Evolutionary conservation across 805 yeast genomes (phyloP), one percentile per base, ranked within the genome.

Genomic region (Wickerhamiella qilinensis): DNA sequence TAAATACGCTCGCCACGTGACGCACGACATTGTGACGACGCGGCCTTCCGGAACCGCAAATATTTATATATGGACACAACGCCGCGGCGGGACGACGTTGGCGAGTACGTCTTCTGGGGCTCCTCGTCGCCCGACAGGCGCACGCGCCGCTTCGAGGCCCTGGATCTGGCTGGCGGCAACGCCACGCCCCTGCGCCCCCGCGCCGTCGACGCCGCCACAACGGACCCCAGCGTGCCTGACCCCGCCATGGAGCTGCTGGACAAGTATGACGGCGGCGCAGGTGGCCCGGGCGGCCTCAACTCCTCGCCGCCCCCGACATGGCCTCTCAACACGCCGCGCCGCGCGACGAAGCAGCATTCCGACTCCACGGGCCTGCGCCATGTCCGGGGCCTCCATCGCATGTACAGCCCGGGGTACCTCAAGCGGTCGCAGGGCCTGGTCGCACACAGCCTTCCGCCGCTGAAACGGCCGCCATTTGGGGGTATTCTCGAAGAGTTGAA

Each of bases 191-290:
- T 4, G 17, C 15, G 9, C 25, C 25, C 25, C 11, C 11, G 25
- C 6, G 9, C 25, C 25, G 25, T 11, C 25, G 6, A 6, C 25
- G 25, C 25, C 11, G 25, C 6, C 20, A 20, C 38, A 21, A 8
- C 16, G 17, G 16, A 16, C 25, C 5, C 17, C 16, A 37, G 31
- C 24, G 40, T 37, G 3, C 38, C 33, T 16, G 53, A 49, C 29
- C 53, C 53, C 2, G 51, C 44, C 2, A 39, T 38, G 3, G 51
- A 46, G 29, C 40, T 49, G 32, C 27, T 49, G 31, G 49, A 41
- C 17, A 47, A 45, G 24, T 49, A 29, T 38, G 39, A 37, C 2
- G 16, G 35, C 18, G 18, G 16, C 8, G 35, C 37, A 2, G n/a
- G n/a, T n/a, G n/a, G n/a, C n/a, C n/a, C n/a, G n/a, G n/a, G n/a